Evolutionary conservation across 805 yeast genomes (phyloP).

Genomic region (Kodamaea leandrae): DNA sequence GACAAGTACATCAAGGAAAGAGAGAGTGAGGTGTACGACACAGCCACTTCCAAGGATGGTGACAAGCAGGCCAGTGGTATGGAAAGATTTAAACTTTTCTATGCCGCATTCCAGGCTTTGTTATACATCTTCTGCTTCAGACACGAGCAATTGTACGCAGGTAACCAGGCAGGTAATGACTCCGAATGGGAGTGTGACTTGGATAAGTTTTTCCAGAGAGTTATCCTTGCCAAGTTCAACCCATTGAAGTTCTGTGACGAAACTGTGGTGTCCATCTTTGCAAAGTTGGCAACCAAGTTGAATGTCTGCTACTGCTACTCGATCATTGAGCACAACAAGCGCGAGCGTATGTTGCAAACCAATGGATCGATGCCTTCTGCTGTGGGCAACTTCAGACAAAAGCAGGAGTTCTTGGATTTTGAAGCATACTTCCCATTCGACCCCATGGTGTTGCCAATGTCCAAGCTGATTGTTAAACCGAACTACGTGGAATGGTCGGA

Average conservation of each 20-base stretch:
- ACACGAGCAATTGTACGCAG: conserved; percentile 53
- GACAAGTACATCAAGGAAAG: conserved; percentile 78
- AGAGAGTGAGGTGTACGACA: conserved; percentile 71
- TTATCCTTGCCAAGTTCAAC: conserved; percentile 83
- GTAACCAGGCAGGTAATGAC: conserved; percentile 12
- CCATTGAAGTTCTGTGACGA: conserved; percentile 92
- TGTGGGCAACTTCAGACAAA: conserved; percentile 48
- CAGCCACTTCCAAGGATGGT: conserved; percentile 11
- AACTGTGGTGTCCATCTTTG: conserved; percentile 90
- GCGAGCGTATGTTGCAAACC: conserved; percentile 56
- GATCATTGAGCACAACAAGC: conserved; percentile 84
- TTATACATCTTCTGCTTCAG: conserved; percentile 91
- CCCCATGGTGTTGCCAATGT: conserved; percentile 71
- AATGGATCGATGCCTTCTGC: conserved; percentile 32
- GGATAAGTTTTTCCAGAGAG: conserved; percentile 83
- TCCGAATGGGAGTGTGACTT: conserved; percentile 73
- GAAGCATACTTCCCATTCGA: conserved; percentile 98
- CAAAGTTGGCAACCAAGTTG: conserved; percentile 84
- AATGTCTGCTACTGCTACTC: conserved; percentile 92
- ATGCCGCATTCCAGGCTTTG: conserved; percentile 87
- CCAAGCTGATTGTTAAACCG: conserved; percentile 52
- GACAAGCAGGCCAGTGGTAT: conserved; percentile 55
- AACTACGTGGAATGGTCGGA: conserved; percentile 72
- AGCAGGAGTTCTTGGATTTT: conserved; percentile 81
- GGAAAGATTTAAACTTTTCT: conserved; percentile 87